Evolutionary conservation across 306 rosid genomes (phyloP).

Genomic region (Sindora glabra): DNA sequence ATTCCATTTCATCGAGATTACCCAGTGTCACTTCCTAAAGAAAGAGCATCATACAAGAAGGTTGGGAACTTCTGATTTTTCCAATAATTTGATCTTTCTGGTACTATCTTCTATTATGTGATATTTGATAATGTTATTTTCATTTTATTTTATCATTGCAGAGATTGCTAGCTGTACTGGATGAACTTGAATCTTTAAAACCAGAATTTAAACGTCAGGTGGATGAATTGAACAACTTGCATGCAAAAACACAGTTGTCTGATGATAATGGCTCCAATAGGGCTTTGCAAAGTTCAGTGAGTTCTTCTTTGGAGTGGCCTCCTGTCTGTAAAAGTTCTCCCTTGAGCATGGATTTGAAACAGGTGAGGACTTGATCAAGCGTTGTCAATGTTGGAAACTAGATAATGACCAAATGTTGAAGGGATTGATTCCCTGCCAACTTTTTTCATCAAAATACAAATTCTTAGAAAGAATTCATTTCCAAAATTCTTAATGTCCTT

Average conservation of each 20-base stretch:
- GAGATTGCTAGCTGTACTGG: slow-evolving; percentile 49
- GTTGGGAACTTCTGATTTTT: slow-evolving; percentile 23
- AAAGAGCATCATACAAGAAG: slow-evolving; percentile 50
- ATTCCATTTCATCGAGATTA: slow-evolving; percentile 87
- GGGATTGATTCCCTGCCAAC: background rate
- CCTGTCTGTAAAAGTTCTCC: slow-evolving; percentile 34
- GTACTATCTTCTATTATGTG: background rate
- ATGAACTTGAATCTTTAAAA: slow-evolving; percentile 80
- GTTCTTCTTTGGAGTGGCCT: slow-evolving; percentile 48
- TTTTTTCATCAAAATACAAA: background rate
- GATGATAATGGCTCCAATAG: slow-evolving; percentile 25
- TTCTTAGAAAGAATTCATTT: slow-evolving; percentile 2
- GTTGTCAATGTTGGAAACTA: background rate
- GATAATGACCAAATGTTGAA: background rate
- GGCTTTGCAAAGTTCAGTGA: slow-evolving; percentile 29
- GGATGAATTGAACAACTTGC: slow-evolving; percentile 43
- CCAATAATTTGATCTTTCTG: no score
- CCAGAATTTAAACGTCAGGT: slow-evolving; percentile 46
- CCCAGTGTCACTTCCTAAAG: slow-evolving; percentile 43
- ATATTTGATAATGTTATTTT: slow-evolving; percentile 4
- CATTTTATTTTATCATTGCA: slow-evolving; percentile 22
- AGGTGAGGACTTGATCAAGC: slow-evolving; percentile 33
- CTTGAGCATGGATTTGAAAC: slow-evolving; percentile 28
- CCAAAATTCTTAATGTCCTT: background rate
- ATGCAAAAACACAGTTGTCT: slow-evolving; percentile 27